Percentiles rank a stretch among this genome's conserved stretches.
These are phyloP conservation scores for Yamadazyma songkhlaensis DNA, from an alignment of 1,139 yeast genomes.

Conservation along the genomic window DNA sequence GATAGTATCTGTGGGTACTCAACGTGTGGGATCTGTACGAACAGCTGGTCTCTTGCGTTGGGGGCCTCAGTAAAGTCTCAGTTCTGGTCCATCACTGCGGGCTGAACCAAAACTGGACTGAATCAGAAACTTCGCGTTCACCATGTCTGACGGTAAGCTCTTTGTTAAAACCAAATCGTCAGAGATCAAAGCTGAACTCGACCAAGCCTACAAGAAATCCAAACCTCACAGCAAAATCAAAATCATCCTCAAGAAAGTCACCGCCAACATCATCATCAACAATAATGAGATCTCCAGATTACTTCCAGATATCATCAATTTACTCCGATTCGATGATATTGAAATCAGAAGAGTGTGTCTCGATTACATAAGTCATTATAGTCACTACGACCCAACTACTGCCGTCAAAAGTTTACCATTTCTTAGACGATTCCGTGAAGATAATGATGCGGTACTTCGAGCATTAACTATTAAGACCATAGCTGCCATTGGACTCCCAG, in stretches of 20 bases:
- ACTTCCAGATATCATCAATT: slow-evolving; percentile 62
- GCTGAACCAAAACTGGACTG: no score
- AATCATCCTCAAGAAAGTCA: slow-evolving; percentile 66
- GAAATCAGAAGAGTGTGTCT: slow-evolving; percentile 72
- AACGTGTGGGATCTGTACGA: no score
- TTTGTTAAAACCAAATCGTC: slow-evolving; percentile 46
- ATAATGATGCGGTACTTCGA: slow-evolving; percentile 31
- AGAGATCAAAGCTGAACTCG: slow-evolving; percentile 56
- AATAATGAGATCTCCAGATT: slow-evolving; percentile 71
- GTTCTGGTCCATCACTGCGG: no score
- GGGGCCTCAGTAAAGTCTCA: no score
- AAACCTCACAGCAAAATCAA: slow-evolving; percentile 49
- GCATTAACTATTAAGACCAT: slow-evolving; percentile 63
- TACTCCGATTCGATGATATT: slow-evolving; percentile 62
- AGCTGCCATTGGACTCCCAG: slow-evolving; percentile 54
- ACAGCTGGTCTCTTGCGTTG: no score
- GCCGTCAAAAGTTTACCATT: slow-evolving; percentile 57
- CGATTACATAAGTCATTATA: slow-evolving; percentile 60
- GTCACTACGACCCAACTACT: slow-evolving; percentile 51
- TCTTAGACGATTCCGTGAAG: slow-evolving; percentile 49
- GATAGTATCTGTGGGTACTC: no score
- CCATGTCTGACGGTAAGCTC: slow-evolving; percentile 44
- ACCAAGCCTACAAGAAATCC: slow-evolving; percentile 53
- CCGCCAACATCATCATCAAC: slow-evolving; percentile 82
- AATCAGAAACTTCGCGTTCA: no score